Conservation (phyloP, 371 early-diverging fungal genomes). For the Apophysomyces elegans region DNA sequence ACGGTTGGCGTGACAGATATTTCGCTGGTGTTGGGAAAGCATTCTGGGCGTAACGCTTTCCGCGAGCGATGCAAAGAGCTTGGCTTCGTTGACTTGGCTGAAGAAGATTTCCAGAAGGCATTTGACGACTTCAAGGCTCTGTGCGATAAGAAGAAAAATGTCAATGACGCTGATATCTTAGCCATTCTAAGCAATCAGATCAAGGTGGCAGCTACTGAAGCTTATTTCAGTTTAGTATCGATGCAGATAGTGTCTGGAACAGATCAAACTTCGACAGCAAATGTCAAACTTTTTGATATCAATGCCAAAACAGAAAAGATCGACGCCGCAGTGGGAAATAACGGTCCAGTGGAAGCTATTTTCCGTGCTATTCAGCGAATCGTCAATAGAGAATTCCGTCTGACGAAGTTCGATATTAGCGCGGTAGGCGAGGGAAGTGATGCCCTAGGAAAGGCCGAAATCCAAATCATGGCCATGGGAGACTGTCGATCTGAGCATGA, state of each 20-base stretch:
- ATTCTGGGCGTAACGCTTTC: constrained; percentile 95
- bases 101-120: constrained; percentile 72
- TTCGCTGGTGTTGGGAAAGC: constrained; percentile 91
- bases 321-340: constrained; percentile 80
- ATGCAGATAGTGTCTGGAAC: constrained; percentile 80
- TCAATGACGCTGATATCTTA: constrained; percentile 88
- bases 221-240: constrained; percentile 60
- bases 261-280: constrained; percentile 77
- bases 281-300: constrained; percentile 63
- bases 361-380: constrained; percentile 84
- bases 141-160: constrained; percentile 91
- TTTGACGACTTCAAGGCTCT: constrained; percentile 89
- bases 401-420: constrained; percentile 80
- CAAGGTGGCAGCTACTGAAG: background rate
- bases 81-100: constrained; percentile 70
- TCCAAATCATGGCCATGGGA: constrained; percentile 63
- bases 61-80: constrained; percentile 79
- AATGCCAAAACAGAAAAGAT: constrained; percentile 41
- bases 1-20: constrained; percentile 87
- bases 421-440: constrained; percentile 88
- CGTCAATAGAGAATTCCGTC: constrained; percentile 61
- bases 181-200: constrained; percentile 82
- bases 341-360: constrained; percentile 87
- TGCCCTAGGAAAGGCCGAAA: constrained; percentile 83
- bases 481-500: constrained; percentile 16